A percentile compares a stretch with the other conserved stretches of the same genome.
Evolutionary conservation across 2,329 filamentous ascomycete genomes (phyloP).

Genomic region (Coleophoma crateriformis): DNA sequence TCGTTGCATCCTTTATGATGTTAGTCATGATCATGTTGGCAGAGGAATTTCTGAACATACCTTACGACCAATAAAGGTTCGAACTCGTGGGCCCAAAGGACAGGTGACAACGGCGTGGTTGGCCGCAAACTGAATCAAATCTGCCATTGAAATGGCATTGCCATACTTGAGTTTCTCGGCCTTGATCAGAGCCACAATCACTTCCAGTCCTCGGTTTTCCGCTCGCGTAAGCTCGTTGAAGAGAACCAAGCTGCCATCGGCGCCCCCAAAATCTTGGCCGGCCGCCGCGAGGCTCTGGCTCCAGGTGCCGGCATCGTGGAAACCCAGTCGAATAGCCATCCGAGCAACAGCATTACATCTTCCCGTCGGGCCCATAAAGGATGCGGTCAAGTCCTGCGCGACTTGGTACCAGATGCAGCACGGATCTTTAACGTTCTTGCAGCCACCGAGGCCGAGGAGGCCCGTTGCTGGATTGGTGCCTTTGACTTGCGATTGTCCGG

Average conservation of each 20-base stretch:
- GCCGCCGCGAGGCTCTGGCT: slow-evolving; percentile 23
- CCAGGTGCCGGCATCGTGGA: slow-evolving; percentile 42
- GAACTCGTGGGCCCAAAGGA: slow-evolving; percentile 44
- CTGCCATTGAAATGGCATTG: slow-evolving; percentile 41
- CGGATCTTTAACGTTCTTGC: slow-evolving; percentile 13
- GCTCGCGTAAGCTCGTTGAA: slow-evolving; percentile 29
- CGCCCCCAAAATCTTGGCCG: slow-evolving; percentile 30
- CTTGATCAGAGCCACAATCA: slow-evolving; percentile 31
- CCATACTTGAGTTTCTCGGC: slow-evolving; percentile 29
- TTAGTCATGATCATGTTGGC: background rate
- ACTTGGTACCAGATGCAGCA: slow-evolving; percentile 36
- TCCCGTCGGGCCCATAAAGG: slow-evolving; percentile 26
- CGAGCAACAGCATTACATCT: slow-evolving; percentile 34
- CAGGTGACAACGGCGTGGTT: slow-evolving; percentile 42
- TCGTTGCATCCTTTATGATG: slow-evolving; percentile 28
- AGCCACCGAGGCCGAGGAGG: background rate
- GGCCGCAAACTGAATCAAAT: slow-evolving; percentile 46
- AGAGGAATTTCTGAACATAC: background rate
- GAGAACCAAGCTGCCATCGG: slow-evolving; percentile 39
- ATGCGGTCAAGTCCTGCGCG: slow-evolving; percentile 27
- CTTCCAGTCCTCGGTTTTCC: slow-evolving; percentile 41
- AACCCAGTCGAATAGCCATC: slow-evolving; percentile 38
- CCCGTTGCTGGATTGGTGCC: background rate
- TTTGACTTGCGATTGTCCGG: slow-evolving; percentile 1
- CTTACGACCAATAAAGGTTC: slow-evolving; percentile 41